Percentiles rank a stretch among this genome's conserved stretches.
phyloP scores from a whole-genome alignment of 768 basidiomycete species.

The Melanogaster broomeanus region DNA sequence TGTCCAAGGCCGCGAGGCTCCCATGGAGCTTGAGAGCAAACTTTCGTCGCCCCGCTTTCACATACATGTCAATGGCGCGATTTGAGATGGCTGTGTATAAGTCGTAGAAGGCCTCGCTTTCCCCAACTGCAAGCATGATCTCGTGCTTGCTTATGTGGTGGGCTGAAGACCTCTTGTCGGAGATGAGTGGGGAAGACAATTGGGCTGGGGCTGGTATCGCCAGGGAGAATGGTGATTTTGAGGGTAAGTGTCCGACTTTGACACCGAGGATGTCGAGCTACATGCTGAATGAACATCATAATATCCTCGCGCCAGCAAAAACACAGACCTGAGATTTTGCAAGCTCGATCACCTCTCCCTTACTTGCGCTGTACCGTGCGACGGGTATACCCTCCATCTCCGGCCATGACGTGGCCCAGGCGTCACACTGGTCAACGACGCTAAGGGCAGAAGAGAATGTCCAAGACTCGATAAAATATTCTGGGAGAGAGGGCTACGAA shows the following conservation, averaged over 20 bases:
- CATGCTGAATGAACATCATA: constrained; percentile 2
- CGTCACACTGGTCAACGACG: constrained; percentile 76
- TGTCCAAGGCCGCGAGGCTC: constrained; percentile 82
- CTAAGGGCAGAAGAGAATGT: constrained; percentile 87
- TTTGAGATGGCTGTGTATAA: constrained; percentile 76
- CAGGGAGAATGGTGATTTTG: constrained; percentile 69
- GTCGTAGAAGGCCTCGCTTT: constrained; percentile 68
- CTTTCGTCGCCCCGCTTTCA: constrained; percentile 79
- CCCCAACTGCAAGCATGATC: constrained; percentile 56
- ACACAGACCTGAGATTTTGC: constrained; percentile 76
- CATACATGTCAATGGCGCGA: constrained; percentile 82
- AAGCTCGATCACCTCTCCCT: constrained; percentile 90
- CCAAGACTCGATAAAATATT: constrained; percentile 90
- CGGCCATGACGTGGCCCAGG: constrained; percentile 55
- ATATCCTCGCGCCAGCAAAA: not conserved
- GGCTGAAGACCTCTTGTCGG: constrained; percentile 24
- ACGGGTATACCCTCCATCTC: constrained; percentile 49
- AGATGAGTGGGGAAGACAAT: constrained; percentile 14
- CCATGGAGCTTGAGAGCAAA: constrained; percentile 87
- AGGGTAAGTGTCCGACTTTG: constrained; percentile 68
- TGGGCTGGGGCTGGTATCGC: constrained; percentile 28
- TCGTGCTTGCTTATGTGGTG: constrained; percentile 57
- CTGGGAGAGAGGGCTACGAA: constrained; percentile 51
- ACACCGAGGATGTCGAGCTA: constrained; percentile 90
- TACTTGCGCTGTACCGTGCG: constrained; percentile 65